Evolutionary conservation across 495 filamentous ascomycete species (phyloP).

Genomic region (Daldinia loculata): DNA sequence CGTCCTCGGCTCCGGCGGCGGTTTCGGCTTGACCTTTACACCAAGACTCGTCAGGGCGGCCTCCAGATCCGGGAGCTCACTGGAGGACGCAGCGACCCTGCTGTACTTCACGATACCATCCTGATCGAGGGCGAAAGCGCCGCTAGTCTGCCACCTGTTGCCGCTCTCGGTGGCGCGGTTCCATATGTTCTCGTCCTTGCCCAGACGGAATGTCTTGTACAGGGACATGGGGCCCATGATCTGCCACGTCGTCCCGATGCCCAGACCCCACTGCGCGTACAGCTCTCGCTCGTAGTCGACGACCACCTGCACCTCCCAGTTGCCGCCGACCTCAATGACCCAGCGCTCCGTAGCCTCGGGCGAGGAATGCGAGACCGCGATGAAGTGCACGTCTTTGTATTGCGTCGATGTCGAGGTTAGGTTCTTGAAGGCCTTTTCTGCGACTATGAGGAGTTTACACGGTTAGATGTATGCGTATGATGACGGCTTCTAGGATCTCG

Average conservation of each 20-base stretch:
- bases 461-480: not conserved
- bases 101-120: constrained; percentile 61
- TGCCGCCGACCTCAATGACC: constrained; percentile 61
- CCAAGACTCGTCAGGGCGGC: constrained; percentile 25
- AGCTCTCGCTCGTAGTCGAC: constrained; percentile 61
- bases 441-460: constrained; percentile 46
- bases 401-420: constrained; percentile 55
- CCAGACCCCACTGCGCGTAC: constrained; percentile 65
- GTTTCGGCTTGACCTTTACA: constrained; percentile 33
- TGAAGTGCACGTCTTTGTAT: constrained; percentile 60
- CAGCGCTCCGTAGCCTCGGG: constrained; percentile 60
- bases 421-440: constrained; percentile 65
- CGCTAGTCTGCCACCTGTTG: constrained; percentile 65
- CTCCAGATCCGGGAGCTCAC: constrained; percentile 48
- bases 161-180: constrained; percentile 63
- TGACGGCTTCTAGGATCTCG: not conserved
- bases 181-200: constrained; percentile 64
- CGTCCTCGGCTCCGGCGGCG: constrained; percentile 30
- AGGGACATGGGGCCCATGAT: constrained; percentile 55
- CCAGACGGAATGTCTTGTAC: constrained; percentile 58
- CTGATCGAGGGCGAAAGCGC: constrained; percentile 63
- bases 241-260: constrained; percentile 61
- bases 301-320: constrained; percentile 61
- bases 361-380: constrained; percentile 67
- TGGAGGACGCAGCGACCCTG: constrained; percentile 50